These are phyloP conservation scores for Fragaria vesca DNA, from an alignment of 306 rosid species.

Conservation along the genomic window DNA sequence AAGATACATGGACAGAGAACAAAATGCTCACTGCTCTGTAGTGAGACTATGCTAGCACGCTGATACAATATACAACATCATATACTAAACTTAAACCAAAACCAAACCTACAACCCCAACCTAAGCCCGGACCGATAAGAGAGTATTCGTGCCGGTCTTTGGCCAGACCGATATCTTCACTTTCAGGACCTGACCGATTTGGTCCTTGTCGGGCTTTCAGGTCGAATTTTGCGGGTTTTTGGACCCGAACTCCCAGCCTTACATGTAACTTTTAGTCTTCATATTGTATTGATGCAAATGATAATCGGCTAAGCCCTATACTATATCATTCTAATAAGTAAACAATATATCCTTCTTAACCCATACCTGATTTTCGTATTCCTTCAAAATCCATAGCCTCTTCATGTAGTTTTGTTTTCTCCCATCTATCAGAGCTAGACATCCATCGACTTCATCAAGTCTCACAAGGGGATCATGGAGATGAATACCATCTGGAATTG, in stretches of 20 bases:
- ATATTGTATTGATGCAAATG: not conserved
- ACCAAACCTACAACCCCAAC: too few species aligned
- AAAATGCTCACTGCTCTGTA: not conserved
- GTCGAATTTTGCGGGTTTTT: too few species aligned
- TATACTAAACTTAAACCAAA: too few species aligned
- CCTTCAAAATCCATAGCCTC: not conserved
- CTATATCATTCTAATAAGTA: not conserved
- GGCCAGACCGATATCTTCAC: too few species aligned
- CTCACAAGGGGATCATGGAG: too few species aligned
- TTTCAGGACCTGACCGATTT: too few species aligned
- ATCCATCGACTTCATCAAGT: not conserved
- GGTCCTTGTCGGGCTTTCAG: too few species aligned
- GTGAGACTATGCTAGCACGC: not conserved
- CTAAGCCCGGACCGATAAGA: too few species aligned
- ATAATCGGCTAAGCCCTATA: too few species aligned
- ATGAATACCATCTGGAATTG: not conserved
- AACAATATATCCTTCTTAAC: not conserved
- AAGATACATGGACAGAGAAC: slow-evolving; percentile 1
- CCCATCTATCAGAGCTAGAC: not conserved
- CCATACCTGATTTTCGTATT: not conserved
- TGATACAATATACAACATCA: not conserved
- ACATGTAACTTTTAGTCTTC: not conserved
- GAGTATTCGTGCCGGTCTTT: too few species aligned
- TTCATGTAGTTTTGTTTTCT: not conserved
- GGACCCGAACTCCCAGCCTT: too few species aligned